phyloP scores from a whole-genome alignment of 305 asterid species.

The Fraxinus ornus region DNA sequence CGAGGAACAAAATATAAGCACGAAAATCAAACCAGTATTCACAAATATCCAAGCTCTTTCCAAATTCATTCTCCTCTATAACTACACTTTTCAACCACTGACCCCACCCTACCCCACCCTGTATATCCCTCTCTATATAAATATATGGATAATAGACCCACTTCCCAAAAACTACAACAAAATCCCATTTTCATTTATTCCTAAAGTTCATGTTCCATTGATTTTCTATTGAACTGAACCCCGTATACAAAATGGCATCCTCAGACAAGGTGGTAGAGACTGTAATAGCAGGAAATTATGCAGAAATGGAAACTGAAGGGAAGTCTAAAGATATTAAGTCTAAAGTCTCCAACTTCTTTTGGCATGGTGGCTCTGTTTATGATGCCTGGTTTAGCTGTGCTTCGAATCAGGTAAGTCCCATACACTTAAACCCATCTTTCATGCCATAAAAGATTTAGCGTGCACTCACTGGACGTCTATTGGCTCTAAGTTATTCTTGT shows the following conservation, averaged over 20 bases:
- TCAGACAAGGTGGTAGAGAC: conserved; percentile 73
- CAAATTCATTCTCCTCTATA: conserved; percentile 32
- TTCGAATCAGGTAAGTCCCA: conserved; percentile 49
- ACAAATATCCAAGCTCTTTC: conserved; percentile 29
- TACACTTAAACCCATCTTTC: too few relatives aligned
- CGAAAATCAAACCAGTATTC: conserved; percentile 20
- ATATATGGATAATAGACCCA: not conserved
- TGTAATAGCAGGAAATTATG: conserved; percentile 66
- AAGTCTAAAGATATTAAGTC: conserved; percentile 47
- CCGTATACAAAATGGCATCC: conserved; percentile 36
- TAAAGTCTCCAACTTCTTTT: conserved; percentile 56
- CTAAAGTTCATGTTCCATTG: not conserved
- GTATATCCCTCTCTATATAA: conserved; percentile 15
- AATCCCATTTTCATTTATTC: not conserved
- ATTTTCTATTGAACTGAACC: not conserved
- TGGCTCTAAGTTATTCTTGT: not conserved
- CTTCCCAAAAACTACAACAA: not conserved
- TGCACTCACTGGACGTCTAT: too few relatives aligned
- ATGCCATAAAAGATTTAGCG: too few relatives aligned
- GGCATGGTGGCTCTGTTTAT: conserved; percentile 81
- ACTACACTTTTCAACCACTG: not conserved
- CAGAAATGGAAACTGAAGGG: conserved; percentile 74
- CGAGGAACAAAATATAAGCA: conserved; percentile 9
- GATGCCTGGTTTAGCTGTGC: conserved; percentile 90
- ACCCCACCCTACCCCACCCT: not conserved